Conservation (phyloP, 345 rosid species). For the Eucalyptus fibrosa region DNA sequence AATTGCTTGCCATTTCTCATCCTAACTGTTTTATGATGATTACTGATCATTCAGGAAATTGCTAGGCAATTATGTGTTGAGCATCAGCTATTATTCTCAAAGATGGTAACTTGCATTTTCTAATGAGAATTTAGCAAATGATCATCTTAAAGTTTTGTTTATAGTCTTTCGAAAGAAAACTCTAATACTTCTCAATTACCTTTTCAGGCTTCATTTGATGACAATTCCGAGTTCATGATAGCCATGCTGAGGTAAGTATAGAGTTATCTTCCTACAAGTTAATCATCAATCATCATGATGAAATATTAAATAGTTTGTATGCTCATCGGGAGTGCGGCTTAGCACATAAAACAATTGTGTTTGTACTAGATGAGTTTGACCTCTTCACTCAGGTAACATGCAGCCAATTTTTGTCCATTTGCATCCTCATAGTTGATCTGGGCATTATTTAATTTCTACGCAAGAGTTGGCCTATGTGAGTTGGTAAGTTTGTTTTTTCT, state of each 20-base stretch:
- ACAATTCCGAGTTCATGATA: slow-evolving; percentile 77
- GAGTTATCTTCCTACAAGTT: neutral
- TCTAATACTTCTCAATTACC: neutral
- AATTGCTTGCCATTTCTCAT: neutral
- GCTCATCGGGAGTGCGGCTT: slow-evolving; percentile 79
- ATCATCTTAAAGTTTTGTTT: neutral
- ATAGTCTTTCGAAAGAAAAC: neutral
- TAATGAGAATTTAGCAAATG: neutral
- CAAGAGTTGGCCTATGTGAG: neutral
- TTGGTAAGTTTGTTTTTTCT: neutral
- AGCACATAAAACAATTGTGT: slow-evolving; percentile 84
- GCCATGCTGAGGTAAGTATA: slow-evolving; percentile 66
- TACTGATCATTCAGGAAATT: slow-evolving; percentile 43
- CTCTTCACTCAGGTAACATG: slow-evolving; percentile 78
- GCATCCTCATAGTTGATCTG: neutral
- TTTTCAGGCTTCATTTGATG: slow-evolving; percentile 87
- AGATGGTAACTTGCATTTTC: slow-evolving; percentile 41
- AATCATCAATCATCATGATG: neutral
- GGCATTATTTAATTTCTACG: neutral
- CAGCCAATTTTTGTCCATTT: neutral
- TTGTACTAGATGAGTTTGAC: slow-evolving; percentile 88
- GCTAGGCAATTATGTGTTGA: slow-evolving; percentile 83
- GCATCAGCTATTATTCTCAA: slow-evolving; percentile 72
- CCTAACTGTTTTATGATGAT: neutral
- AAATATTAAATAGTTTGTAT: neutral